A percentile compares a stretch with the other conserved stretches of the same genome.
These are phyloP conservation scores for Melaleuca alternifolia DNA, from an alignment of 345 rosid genomes.

Conservation along the genomic window DNA sequence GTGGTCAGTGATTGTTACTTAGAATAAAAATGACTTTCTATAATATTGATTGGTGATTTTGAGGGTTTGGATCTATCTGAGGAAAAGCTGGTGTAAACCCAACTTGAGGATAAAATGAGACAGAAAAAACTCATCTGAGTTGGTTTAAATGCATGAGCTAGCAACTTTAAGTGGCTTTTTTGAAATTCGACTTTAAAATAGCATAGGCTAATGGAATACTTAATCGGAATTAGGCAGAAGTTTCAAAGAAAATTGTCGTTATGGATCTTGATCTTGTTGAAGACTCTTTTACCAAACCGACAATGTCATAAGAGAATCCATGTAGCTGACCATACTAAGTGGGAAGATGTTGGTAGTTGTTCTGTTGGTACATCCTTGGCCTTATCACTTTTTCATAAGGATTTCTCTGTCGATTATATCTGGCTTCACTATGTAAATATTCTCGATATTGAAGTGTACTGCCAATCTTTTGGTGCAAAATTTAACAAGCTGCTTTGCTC, in stretches of 20 bases:
- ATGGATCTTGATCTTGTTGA: not conserved
- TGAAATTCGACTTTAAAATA: not conserved
- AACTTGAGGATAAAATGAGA: not conserved
- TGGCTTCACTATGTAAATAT: not conserved
- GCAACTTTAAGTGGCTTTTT: not conserved
- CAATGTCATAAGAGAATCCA: not conserved
- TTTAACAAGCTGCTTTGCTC: not conserved
- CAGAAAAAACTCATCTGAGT: not conserved
- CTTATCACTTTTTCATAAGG: not conserved
- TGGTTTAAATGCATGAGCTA: not conserved
- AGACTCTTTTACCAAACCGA: not conserved
- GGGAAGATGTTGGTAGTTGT: not conserved
- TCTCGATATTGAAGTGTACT: not conserved
- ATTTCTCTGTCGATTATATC: not conserved
- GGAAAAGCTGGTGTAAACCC: not conserved
- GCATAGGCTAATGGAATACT: not conserved
- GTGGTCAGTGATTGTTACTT: not conserved
- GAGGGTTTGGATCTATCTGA: not conserved
- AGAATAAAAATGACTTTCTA: not conserved
- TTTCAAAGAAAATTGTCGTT: not conserved
- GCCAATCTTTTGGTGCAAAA: not conserved
- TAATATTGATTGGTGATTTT: not conserved
- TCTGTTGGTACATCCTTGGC: not conserved
- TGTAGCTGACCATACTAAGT: not conserved
- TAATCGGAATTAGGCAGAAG: not conserved